Evolutionary conservation across 352 stramenopile species (phyloP).

Genomic region (Pythium vanterpoolii): DNA sequence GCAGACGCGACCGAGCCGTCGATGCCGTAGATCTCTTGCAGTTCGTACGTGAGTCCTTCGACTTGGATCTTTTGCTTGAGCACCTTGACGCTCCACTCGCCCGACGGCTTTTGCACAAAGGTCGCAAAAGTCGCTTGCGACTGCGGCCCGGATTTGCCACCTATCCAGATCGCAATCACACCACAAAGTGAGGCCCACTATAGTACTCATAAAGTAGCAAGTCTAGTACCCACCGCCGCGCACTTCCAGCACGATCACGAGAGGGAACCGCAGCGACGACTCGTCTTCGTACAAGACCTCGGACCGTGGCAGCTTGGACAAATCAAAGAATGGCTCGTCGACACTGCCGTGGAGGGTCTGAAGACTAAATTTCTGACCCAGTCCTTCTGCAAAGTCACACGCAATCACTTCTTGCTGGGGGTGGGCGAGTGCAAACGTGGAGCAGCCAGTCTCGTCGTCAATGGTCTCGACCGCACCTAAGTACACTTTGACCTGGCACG

Average conservation of each 20-base stretch:
- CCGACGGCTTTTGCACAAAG: slow-evolving; percentile 46
- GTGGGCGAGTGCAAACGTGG: slow-evolving; percentile 51
- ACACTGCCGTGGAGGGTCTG: slow-evolving; percentile 23
- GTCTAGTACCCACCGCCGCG: slow-evolving; percentile 34
- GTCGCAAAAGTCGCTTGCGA: slow-evolving; percentile 81
- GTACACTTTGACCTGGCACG: slow-evolving; percentile 62
- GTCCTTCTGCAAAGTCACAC: slow-evolving; percentile 42
- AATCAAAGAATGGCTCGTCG: slow-evolving; percentile 29
- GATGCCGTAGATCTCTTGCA: slow-evolving; percentile 88
- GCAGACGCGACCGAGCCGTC: slow-evolving; percentile 57
- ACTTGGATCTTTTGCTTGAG: slow-evolving; percentile 83
- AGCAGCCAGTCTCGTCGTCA: slow-evolving; percentile 59
- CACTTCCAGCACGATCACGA: slow-evolving; percentile 73
- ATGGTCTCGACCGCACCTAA: slow-evolving; percentile 65
- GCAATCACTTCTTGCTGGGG: slow-evolving; percentile 37
- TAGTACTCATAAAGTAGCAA: too few relatives aligned
- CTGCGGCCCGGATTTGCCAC: slow-evolving; percentile 33
- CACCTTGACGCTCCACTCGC: slow-evolving; percentile 60
- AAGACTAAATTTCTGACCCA: slow-evolving; percentile 49
- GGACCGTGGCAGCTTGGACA: slow-evolving; percentile 31
- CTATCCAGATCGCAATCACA: background rate
- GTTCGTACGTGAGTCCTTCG: slow-evolving; percentile 75
- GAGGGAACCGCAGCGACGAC: slow-evolving; percentile 44
- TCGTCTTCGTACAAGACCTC: slow-evolving; percentile 48
- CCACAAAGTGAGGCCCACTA: background rate